Conservation (phyloP, 2,329 filamentous ascomycete species). For the Hypoxylon sp. region DNA sequence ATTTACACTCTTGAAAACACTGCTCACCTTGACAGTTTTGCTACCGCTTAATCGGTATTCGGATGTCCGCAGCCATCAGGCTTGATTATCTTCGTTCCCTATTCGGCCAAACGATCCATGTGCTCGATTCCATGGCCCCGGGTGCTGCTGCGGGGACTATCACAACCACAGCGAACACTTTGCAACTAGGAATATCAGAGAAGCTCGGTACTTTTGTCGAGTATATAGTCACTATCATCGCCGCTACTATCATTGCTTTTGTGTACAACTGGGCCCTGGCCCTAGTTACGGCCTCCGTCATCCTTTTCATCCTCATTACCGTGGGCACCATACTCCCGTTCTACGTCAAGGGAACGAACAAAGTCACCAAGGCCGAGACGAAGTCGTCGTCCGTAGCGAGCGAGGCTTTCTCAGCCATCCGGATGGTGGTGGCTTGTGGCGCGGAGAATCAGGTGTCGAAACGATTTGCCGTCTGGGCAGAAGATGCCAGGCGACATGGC, state of each 20-base stretch:
- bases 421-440: conserved; percentile 70
- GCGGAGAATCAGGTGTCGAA: conserved; percentile 63
- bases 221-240: conserved; percentile 60
- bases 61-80: conserved; percentile 68
- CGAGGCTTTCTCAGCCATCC: conserved; percentile 66
- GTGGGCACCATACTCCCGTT: conserved; percentile 61
- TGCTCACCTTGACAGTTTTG: conserved; percentile 54
- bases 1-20: neutral
- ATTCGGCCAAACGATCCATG: conserved; percentile 71
- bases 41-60: conserved; percentile 69
- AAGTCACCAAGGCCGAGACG: conserved; percentile 60
- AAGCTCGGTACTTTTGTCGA: conserved; percentile 68
- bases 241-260: conserved; percentile 64
- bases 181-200: conserved; percentile 72
- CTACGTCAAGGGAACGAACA: conserved; percentile 61
- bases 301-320: conserved; percentile 64
- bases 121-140: conserved; percentile 71
- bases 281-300: conserved; percentile 64
- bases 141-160: conserved; percentile 70
- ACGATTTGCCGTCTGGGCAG: conserved; percentile 64
- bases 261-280: conserved; percentile 66
- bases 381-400: conserved; percentile 68
- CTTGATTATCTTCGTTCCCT: conserved; percentile 70
- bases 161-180: conserved; percentile 68
- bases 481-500: conserved; percentile 61